These are phyloP conservation scores for Pichia sp. DNA, from an alignment of 1,139 yeast genomes.

Conservation along the genomic window DNA sequence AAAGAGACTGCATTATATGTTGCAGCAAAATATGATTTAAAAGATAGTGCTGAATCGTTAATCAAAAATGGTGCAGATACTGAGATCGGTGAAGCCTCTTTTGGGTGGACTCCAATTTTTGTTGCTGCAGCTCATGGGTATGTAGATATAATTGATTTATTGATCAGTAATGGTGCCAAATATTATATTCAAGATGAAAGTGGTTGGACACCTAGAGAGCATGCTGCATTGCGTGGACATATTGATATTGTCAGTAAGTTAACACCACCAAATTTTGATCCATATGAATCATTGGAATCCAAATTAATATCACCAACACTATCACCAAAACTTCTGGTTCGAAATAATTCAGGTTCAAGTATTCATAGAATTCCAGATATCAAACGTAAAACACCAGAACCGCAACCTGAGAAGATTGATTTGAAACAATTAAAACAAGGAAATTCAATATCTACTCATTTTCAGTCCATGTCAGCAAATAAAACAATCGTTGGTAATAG, in stretches of 20 bases:
- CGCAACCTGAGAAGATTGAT: constrained; percentile 15
- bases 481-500: constrained; percentile 86
- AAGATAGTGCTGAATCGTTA: constrained; percentile 49
- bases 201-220: constrained; percentile 98
- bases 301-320: constrained; percentile 19
- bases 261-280: constrained; percentile 35
- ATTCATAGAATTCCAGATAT: constrained; percentile 8
- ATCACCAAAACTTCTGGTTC: constrained; percentile 17
- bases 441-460: constrained; percentile 4
- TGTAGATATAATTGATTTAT: constrained; percentile 46
- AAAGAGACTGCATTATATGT: constrained; percentile 79
- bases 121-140: constrained; percentile 88
- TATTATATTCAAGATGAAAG: constrained; percentile 65
- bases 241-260: constrained; percentile 60
- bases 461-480: constrained; percentile 1
- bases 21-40: constrained; percentile 62
- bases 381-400: constrained; percentile 6
- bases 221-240: constrained; percentile 89
- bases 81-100: constrained; percentile 69
- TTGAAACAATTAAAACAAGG: constrained; percentile 31
- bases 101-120: constrained; percentile 95
- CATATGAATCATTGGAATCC: constrained; percentile 23
- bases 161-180: constrained; percentile 50
- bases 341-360: constrained; percentile 12
- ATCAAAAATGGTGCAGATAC: constrained; percentile 59